phyloP scores from a whole-genome alignment of 192 early-diverging fungal species.

The Linnemannia hyalina region DNA sequence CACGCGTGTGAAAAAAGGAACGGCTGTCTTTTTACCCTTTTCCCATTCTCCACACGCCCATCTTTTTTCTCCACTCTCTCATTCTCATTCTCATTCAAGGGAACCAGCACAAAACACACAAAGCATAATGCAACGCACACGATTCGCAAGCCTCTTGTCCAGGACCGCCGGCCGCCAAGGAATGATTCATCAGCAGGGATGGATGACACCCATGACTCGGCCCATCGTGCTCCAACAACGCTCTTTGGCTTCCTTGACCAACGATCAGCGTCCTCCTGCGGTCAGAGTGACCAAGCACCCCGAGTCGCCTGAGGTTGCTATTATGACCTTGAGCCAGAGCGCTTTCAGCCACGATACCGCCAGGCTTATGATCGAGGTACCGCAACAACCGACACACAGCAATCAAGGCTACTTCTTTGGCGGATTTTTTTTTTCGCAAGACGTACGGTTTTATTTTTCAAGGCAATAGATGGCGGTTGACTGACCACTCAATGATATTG shows the following conservation, averaged over 20 bases:
- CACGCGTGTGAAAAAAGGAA: slow-evolving; percentile 1
- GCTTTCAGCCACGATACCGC: slow-evolving; percentile 49
- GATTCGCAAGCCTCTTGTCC: slow-evolving; percentile 22
- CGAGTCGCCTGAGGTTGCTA: slow-evolving; percentile 31
- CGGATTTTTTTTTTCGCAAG: neutral
- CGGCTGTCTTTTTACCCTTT: neutral
- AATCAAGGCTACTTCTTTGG: no score
- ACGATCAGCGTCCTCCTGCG: slow-evolving; percentile 1
- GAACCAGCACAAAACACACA: neutral
- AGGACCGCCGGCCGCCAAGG: slow-evolving; percentile 15
- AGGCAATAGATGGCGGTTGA: neutral
- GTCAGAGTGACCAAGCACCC: slow-evolving; percentile 34
- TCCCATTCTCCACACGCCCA: slow-evolving; percentile 4
- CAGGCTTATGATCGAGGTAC: slow-evolving; percentile 33
- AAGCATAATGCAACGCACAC: slow-evolving; percentile 18
- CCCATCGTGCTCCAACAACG: slow-evolving; percentile 29
- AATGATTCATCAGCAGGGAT: neutral
- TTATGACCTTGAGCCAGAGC: slow-evolving; percentile 44
- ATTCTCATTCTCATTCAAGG: neutral
- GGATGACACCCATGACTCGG: neutral
- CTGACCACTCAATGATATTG: neutral
- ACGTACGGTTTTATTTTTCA: neutral
- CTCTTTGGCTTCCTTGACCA: slow-evolving; percentile 5
- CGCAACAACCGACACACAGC: no score
- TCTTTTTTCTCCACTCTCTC: neutral